phyloP scores from a whole-genome alignment of 345 rosid genomes.

The Dipteronia sinensis region DNA sequence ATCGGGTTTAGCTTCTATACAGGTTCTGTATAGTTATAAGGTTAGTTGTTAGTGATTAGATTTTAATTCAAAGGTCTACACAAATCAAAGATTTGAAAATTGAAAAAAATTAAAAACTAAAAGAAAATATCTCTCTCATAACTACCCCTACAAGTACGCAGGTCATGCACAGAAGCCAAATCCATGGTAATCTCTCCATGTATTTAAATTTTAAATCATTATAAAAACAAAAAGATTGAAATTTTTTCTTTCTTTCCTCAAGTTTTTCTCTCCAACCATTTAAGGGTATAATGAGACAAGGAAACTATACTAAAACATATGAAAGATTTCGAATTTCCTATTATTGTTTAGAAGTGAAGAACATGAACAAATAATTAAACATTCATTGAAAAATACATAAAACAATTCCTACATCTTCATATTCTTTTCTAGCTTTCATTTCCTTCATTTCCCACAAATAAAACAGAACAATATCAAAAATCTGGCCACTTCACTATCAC shows the following conservation, averaged over 20 bases:
- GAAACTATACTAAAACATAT: not conserved
- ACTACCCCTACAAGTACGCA: too few species aligned
- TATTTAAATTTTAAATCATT: not conserved
- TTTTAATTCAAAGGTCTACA: too few species aligned
- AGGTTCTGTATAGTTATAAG: too few species aligned
- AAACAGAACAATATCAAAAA: not conserved
- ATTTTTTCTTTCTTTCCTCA: not conserved
- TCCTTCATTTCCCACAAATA: slow-evolving; percentile 1
- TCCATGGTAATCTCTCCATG: too few species aligned
- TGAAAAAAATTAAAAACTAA: too few species aligned
- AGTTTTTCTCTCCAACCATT: not conserved
- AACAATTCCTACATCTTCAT: not conserved
- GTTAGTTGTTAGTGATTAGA: too few species aligned
- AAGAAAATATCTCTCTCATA: too few species aligned
- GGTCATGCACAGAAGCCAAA: too few species aligned
- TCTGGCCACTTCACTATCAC: not conserved
- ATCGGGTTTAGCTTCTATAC: not conserved
- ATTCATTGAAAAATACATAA: not conserved
- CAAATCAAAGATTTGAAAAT: too few species aligned
- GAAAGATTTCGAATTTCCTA: not conserved
- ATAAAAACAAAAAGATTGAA: not conserved
- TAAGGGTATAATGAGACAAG: not conserved
- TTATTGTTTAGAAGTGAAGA: not conserved
- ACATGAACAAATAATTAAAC: not conserved
- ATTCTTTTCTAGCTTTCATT: not conserved